These are phyloP conservation scores for Geotrichum citri-aurantii DNA, from an alignment of 1,139 yeast species.

Conservation along the genomic window DNA sequence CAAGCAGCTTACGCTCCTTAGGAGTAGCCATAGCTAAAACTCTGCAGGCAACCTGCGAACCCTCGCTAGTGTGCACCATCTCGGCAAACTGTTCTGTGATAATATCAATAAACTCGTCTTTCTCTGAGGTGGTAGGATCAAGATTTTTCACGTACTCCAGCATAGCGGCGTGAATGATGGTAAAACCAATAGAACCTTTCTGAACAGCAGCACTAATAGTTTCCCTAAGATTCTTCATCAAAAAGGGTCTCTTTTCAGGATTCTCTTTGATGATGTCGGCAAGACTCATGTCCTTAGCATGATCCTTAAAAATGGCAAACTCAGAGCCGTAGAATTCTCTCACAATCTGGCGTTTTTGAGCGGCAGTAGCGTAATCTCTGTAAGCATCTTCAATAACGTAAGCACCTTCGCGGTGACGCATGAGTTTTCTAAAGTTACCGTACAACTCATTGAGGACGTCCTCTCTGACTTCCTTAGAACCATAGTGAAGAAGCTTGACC, in stretches of 20 bases:
- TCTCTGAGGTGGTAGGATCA: conserved; percentile 51
- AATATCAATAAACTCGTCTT: conserved; percentile 76
- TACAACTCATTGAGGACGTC: conserved; percentile 76
- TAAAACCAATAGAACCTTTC: conserved; percentile 95
- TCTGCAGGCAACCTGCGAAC: conserved; percentile 81
- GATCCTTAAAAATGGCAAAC: conserved; percentile 81
- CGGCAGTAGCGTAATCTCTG: conserved; percentile 76
- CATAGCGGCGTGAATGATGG: conserved; percentile 95
- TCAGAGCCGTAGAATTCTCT: conserved; percentile 98
- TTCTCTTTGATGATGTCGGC: conserved; percentile 61
- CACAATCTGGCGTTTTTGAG: conserved; percentile 83
- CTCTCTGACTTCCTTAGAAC: conserved; percentile 72
- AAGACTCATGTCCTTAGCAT: conserved; percentile 58
- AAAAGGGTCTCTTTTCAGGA: conserved; percentile 76
- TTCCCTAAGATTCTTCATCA: conserved; percentile 70
- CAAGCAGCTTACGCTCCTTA: conserved; percentile 79
- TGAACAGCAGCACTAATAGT: conserved; percentile 88
- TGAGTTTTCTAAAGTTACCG: conserved; percentile 82
- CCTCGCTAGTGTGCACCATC: conserved; percentile 91
- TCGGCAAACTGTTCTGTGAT: conserved; percentile 88
- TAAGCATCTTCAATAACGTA: conserved; percentile 92
- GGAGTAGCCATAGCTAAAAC: conserved; percentile 81
- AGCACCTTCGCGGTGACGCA: conserved; percentile 99
- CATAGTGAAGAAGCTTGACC: conserved; percentile 87
- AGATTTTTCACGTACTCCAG: conserved; percentile 74